Evolutionary conservation across 306 rosid genomes (phyloP), one percentile per base, ranked within the genome.

Genomic region (Prunus salicina): DNA sequence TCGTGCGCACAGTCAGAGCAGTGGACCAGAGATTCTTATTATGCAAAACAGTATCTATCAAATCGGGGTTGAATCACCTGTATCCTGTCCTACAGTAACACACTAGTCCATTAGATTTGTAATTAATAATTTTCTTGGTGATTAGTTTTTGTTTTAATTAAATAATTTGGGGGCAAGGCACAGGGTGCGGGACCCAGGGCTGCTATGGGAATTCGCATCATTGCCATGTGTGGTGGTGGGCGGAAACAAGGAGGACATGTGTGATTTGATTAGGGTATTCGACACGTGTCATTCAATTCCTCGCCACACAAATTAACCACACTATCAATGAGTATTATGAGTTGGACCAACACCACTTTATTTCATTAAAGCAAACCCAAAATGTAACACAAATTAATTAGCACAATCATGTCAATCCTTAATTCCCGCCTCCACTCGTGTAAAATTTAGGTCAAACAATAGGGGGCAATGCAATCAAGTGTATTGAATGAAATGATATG

Each of bases 181-280:
- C 43, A 55, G 1, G 24, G 38, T 13, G 18, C 5, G 47, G 69
- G 27, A 7, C 9, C 25, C 25, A 45, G 5, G 22, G 46, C 15
- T 73, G 77, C 55, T 11, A 3, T 16, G 77, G 46, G 49, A 73
- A 73, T 25, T 61, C 47, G 60, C 20, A 28, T 73, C 60, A 61
- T 61, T 62, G 57, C 78, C 47, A 38, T 38, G 43, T 38, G 43
- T 38, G 43, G 43, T 38, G 61, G 77, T 45, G 77, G 20, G 56
- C 22, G 67, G 67, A 18, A 41, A 24, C 15, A 16, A 9, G 65
- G 53, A 57, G 25, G 25, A 22, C 67, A 56, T 56, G 67, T 57
- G 67, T 72, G 25, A 8, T 72, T 24, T 72, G 67, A 64, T 34
- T 47, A 64, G 69, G 49, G 24, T 34, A 6, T 62, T 16, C 41